These are phyloP conservation scores for Gossypium rotundifolium DNA, from an alignment of 345 rosid species.

Conservation along the genomic window DNA sequence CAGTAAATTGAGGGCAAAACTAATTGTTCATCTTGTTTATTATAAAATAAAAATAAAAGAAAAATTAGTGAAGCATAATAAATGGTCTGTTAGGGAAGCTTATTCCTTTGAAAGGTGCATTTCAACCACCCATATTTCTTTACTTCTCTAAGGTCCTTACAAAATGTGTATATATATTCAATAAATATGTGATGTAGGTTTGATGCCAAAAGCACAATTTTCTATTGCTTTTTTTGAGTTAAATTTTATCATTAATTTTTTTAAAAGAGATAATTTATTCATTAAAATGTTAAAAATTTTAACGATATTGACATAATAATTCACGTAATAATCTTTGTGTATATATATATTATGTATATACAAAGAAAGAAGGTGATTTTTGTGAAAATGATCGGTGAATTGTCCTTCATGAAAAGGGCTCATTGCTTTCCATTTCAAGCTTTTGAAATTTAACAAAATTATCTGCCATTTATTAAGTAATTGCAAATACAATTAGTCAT, in stretches of 20 bases:
- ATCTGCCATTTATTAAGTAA: background rate
- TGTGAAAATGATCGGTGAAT: background rate
- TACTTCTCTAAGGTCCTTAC: background rate
- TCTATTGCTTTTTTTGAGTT: background rate
- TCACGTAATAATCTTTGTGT: accelerated
- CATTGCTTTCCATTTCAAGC: background rate
- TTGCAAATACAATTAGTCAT: background rate
- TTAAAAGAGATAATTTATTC: accelerated
- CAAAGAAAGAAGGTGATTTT: too few species aligned
- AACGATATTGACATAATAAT: too few species aligned
- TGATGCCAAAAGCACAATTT: background rate
- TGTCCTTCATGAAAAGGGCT: background rate
- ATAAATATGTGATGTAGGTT: background rate
- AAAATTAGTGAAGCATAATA: background rate
- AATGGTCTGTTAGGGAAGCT: background rate
- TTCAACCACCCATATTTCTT: conserved; percentile 10
- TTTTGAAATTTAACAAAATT: background rate
- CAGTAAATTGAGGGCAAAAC: background rate
- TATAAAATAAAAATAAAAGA: background rate
- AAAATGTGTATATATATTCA: background rate
- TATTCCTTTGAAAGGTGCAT: conserved; percentile 7
- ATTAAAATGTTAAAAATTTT: too few species aligned
- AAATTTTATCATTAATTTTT: too few species aligned
- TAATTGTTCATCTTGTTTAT: background rate
- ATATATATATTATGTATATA: too few species aligned